phyloP scores from a whole-genome alignment of 1,284 basidiomycete species.

The Gomphus bonarii region DNA sequence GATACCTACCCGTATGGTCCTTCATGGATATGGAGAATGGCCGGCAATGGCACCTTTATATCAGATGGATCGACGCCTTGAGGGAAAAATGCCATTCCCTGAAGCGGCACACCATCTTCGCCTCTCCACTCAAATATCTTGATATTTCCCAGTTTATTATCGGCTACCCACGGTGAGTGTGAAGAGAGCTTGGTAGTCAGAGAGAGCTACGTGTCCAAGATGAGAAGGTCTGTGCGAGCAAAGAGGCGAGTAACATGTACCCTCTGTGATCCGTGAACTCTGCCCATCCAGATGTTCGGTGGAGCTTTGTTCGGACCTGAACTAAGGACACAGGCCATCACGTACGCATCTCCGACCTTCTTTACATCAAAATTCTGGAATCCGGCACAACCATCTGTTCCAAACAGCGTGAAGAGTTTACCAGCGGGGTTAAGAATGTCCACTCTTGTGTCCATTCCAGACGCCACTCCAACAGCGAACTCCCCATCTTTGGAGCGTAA shows the following conservation, averaged over 20 bases:
- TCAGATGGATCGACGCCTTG: background rate
- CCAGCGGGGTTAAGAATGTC: conserved; percentile 10
- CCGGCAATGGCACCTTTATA: conserved; percentile 11
- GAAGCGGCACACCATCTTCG: conserved; percentile 12
- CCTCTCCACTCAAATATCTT: conserved; percentile 12
- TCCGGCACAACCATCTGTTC: conserved; percentile 3
- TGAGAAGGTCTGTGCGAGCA: background rate
- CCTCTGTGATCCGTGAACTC: background rate
- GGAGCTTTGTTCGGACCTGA: conserved; percentile 12
- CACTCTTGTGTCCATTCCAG: conserved; percentile 12
- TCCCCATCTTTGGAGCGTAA: conserved; percentile 9
- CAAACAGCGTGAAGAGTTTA: conserved; percentile 7
- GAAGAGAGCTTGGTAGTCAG: conserved; percentile 12
- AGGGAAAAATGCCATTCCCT: conserved; percentile 13
- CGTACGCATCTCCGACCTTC: conserved; percentile 8
- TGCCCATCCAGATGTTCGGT: conserved; percentile 14
- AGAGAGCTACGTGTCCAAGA: background rate
- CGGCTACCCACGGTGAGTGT: conserved; percentile 13
- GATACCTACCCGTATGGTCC: conserved; percentile 13
- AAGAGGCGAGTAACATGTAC: background rate
- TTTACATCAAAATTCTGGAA: conserved; percentile 12
- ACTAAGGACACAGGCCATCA: conserved; percentile 12
- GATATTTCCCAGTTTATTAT: conserved; percentile 4
- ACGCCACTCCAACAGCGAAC: conserved; percentile 12
- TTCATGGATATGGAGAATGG: conserved; percentile 14